Base-by-base conservation (phyloP, 2,329 filamentous ascomycete species). In the Venturia pyrina region DNA sequence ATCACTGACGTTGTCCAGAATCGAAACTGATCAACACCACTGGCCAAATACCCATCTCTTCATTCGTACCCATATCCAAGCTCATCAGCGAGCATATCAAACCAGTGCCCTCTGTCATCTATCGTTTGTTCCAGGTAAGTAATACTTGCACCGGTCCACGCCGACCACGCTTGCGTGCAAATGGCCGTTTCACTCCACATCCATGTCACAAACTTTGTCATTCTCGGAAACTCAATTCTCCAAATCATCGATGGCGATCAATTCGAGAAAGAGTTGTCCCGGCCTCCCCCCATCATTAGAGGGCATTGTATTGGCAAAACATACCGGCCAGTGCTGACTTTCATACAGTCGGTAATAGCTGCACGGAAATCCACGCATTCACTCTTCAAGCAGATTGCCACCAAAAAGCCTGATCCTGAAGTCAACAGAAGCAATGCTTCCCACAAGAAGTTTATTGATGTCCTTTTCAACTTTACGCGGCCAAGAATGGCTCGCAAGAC, bases 371-470 rank as follows among this genome's bases (percentile, higher is more conserved):
- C 70, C 5, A 68, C 69, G 21, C 70, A 75, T 65, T 62, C 59
- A 13, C 65, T 69, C 1, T 81, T 78, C 64, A 70, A 75, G 56
- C 72, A 74, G 62, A 67, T 76, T 11, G 72, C 72, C 41, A 70
- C 71, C 7, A 65, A 69, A 7, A 73, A 71, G 32, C 71, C 72
- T 5, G 76, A 78, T 50, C 73, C 74, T 5, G 74, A 77, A 8
- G 70, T 78, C 7, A 69, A 78, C 62, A 71, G 70, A 61, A 78
- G 74, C 66, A 81, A 80, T 66, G 67, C 66, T 1, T 72, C 73
- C 0, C 78, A 82, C 68, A 77, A 77, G 57, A 68, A 74, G 46
- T 82, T 80, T 68, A 81, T 81, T 63, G 73, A 80, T 56, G 73
- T 72, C 1, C 73, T 82, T 1, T 40, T 40, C 37, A 10, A 5